phyloP scores from a whole-genome alignment of 495 filamentous ascomycete species.

The Trichoderma asperelloides region DNA sequence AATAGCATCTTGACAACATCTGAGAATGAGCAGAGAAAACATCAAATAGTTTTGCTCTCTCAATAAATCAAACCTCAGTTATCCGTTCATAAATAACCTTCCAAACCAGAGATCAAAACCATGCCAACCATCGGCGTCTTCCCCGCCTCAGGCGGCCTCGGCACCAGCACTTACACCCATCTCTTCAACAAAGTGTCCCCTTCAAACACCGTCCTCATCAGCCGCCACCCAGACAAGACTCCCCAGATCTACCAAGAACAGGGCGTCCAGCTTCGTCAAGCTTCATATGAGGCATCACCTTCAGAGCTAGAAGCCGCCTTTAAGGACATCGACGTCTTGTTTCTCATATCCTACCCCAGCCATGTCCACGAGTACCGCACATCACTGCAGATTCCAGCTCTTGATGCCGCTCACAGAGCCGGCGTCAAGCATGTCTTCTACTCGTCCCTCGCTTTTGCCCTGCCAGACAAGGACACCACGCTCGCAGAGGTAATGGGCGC shows the following conservation, averaged over 20 bases:
- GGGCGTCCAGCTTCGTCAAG: conserved; percentile 29
- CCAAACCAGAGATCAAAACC: not conserved
- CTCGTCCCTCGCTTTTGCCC: conserved; percentile 52
- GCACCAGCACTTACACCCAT: conserved; percentile 37
- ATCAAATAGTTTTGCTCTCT: no score
- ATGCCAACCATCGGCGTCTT: conserved; percentile 29
- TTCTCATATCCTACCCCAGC: conserved; percentile 42
- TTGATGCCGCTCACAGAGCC: conserved; percentile 46
- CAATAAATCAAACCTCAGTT: not conserved
- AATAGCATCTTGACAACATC: no score
- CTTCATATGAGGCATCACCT: conserved; percentile 31
- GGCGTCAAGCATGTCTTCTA: conserved; percentile 60
- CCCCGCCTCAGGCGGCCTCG: conserved; percentile 42
- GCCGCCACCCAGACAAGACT: conserved; percentile 35
- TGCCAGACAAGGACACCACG: conserved; percentile 18
- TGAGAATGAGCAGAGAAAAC: no score
- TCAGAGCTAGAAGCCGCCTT: conserved; percentile 29
- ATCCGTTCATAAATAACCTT: not conserved
- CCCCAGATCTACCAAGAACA: conserved; percentile 14
- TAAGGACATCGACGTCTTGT: conserved; percentile 32
- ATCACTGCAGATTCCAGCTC: conserved; percentile 31
- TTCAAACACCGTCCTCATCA: conserved; percentile 34
- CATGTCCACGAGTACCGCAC: conserved; percentile 21
- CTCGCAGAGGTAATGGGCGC: conserved; percentile 55
- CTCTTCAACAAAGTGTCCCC: conserved; percentile 31